phyloP scores from a whole-genome alignment of 176 grass and related monocot genomes.

The Oryza coarctata region DNA sequence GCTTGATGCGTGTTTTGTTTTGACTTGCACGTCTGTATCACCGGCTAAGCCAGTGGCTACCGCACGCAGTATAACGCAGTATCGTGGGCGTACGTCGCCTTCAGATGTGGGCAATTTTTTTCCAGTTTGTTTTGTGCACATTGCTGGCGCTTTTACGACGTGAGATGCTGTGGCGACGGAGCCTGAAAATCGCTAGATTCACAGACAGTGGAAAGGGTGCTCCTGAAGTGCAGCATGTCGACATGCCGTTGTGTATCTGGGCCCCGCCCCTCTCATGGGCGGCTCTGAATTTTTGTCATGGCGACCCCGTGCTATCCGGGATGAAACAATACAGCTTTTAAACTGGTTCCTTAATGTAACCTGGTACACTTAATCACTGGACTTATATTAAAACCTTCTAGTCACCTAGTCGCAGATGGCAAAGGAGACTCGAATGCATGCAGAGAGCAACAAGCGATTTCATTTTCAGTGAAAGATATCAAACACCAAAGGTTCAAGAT shows the following conservation, averaged over 20 bases:
- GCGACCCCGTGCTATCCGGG: neutral
- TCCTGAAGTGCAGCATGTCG: conserved; percentile 31
- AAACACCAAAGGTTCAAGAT: neutral
- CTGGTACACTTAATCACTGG: neutral
- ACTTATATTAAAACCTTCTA: too few relatives aligned
- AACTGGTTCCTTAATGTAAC: neutral
- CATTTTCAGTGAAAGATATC: neutral
- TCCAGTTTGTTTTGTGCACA: neutral
- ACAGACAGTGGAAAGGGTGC: neutral
- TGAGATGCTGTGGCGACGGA: neutral
- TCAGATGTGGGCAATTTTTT: neutral
- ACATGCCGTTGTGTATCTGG: conserved; percentile 16
- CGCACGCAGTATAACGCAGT: conserved; percentile 38
- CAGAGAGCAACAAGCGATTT: neutral
- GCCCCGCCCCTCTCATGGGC: neutral
- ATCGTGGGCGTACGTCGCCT: conserved; percentile 6
- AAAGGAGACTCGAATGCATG: neutral
- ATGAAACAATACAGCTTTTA: neutral
- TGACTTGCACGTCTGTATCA: neutral
- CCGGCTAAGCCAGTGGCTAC: conserved; percentile 1
- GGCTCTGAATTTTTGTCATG: conserved; percentile 20
- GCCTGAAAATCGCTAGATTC: neutral
- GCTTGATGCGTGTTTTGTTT: conserved; percentile 19
- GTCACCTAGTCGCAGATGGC: neutral
- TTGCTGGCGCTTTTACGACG: conserved; percentile 9